Evolutionary conservation across 2,329 filamentous ascomycete genomes (phyloP).

Genomic region (Botrytis deweyae): DNA sequence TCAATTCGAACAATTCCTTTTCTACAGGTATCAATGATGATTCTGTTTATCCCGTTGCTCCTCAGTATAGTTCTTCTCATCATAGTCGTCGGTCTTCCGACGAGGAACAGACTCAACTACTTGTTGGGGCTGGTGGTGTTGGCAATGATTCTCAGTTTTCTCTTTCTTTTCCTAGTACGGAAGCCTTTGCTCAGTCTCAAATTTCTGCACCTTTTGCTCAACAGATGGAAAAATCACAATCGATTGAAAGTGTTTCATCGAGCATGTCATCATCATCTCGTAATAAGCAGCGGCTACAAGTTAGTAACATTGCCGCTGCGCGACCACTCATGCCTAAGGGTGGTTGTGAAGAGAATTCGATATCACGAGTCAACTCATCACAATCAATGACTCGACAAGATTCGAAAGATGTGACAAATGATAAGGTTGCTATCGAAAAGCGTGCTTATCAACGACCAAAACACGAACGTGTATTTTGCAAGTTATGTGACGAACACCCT

Average conservation of each 20-base stretch:
- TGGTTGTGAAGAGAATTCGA: slow-evolving; percentile 33
- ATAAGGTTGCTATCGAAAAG: slow-evolving; percentile 38
- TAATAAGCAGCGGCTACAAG: slow-evolving; percentile 38
- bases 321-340: slow-evolving; percentile 38
- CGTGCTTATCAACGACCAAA: slow-evolving; percentile 40
- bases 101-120: slow-evolving; percentile 38
- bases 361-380: slow-evolving; percentile 37
- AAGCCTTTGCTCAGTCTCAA: slow-evolving; percentile 29
- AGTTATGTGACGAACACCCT: slow-evolving; percentile 75
- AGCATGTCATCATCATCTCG: slow-evolving; percentile 36
- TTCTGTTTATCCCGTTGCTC: slow-evolving; percentile 33
- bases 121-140: slow-evolving; percentile 39
- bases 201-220: slow-evolving; percentile 34
- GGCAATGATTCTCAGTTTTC: slow-evolving; percentile 38
- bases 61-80: slow-evolving; percentile 33
- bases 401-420: slow-evolving; percentile 38
- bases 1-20: slow-evolving; percentile 37
- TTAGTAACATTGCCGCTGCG: slow-evolving; percentile 34
- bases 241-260: slow-evolving; percentile 39
- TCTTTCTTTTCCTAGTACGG: slow-evolving; percentile 32
- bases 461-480: slow-evolving; percentile 50
- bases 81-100: slow-evolving; percentile 36
- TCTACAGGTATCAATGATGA: slow-evolving; percentile 36
- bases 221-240: slow-evolving; percentile 40
- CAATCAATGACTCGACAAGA: slow-evolving; percentile 35